A percentile compares a stretch with the other conserved stretches of the same genome.
phyloP scores from a whole-genome alignment of 495 filamentous ascomycete species.

The Acidomyces sp. region DNA sequence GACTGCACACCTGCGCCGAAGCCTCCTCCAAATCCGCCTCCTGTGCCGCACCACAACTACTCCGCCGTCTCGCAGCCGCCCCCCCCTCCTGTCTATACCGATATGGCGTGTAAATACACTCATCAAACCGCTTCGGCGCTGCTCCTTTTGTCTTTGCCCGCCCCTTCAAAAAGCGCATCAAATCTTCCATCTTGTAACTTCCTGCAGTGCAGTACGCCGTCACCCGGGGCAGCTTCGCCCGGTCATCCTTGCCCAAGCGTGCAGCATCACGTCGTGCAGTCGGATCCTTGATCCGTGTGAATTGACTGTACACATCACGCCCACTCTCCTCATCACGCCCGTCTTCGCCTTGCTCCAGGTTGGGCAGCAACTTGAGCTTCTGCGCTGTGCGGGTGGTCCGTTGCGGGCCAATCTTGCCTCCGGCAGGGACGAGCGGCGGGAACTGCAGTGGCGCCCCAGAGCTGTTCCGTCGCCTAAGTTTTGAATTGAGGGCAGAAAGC shows the following conservation, averaged over 20 bases:
- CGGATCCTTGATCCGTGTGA: slow-evolving; percentile 90
- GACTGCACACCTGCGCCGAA: slow-evolving; percentile 1
- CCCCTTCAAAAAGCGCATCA: slow-evolving; percentile 82
- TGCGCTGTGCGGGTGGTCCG: slow-evolving; percentile 88
- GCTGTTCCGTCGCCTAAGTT: slow-evolving; percentile 73
- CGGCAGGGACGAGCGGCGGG: slow-evolving; percentile 28
- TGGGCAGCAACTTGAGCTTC: slow-evolving; percentile 88
- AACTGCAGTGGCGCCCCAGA: slow-evolving; percentile 49
- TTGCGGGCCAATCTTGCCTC: slow-evolving; percentile 81
- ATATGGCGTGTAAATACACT: slow-evolving; percentile 92
- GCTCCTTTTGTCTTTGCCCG: slow-evolving; percentile 59
- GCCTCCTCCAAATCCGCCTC: slow-evolving; percentile 19
- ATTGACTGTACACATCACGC: slow-evolving; percentile 90
- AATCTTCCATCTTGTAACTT: slow-evolving; percentile 71
- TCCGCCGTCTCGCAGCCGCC: slow-evolving; percentile 24
- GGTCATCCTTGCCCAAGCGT: slow-evolving; percentile 80
- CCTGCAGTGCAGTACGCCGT: slow-evolving; percentile 94
- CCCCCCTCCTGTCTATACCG: slow-evolving; percentile 42
- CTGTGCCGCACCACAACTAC: slow-evolving; percentile 29
- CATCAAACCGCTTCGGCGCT: slow-evolving; percentile 82
- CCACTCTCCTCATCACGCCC: slow-evolving; percentile 74
- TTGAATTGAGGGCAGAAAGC: slow-evolving; percentile 73
- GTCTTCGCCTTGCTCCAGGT: slow-evolving; percentile 70
- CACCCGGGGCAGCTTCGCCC: slow-evolving; percentile 73
- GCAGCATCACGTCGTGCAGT: slow-evolving; percentile 88